These are phyloP conservation scores for Myochromella boudieri DNA, from an alignment of 768 basidiomycete species.

Conservation along the genomic window DNA sequence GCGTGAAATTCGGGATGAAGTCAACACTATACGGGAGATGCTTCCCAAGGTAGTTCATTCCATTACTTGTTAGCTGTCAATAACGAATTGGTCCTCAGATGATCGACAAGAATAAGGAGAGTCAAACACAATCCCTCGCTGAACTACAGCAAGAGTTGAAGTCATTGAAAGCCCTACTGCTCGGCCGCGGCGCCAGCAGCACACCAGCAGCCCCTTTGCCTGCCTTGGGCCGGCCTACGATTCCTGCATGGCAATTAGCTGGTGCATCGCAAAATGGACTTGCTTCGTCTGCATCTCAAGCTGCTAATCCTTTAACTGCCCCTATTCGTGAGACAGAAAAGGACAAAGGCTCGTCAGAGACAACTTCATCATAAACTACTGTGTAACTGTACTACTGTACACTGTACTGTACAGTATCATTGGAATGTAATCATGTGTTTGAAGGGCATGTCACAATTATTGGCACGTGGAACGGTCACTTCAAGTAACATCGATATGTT, in stretches of 20 bases:
- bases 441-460: constrained; percentile 2
- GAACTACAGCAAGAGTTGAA: constrained; percentile 95
- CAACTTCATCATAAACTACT: constrained; percentile 1
- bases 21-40: constrained; percentile 88
- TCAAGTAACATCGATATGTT: constrained; percentile 50
- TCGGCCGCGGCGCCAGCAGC: constrained; percentile 63
- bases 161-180: constrained; percentile 86
- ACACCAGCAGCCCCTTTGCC: constrained; percentile 53
- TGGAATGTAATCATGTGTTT: constrained; percentile 2
- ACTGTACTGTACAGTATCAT: background rate
- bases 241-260: constrained; percentile 91
- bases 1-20: constrained; percentile 88
- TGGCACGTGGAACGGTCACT: background rate
- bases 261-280: constrained; percentile 27
- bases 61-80: constrained; percentile 1
- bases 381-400: background rate
- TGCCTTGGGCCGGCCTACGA: constrained; percentile 61
- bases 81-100: constrained; percentile 54
- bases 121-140: constrained; percentile 75
- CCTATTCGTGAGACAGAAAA: constrained; percentile 55
- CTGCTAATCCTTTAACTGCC: constrained; percentile 14
- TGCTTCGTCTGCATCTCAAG: constrained; percentile 7
- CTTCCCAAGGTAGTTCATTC: constrained; percentile 77
- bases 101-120: constrained; percentile 90
- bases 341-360: constrained; percentile 36